A percentile compares a stretch with the other conserved stretches of the same genome.
Evolutionary conservation across 73 alveolate species (phyloP).

Genomic region (Symbiodinium pilosum): DNA sequence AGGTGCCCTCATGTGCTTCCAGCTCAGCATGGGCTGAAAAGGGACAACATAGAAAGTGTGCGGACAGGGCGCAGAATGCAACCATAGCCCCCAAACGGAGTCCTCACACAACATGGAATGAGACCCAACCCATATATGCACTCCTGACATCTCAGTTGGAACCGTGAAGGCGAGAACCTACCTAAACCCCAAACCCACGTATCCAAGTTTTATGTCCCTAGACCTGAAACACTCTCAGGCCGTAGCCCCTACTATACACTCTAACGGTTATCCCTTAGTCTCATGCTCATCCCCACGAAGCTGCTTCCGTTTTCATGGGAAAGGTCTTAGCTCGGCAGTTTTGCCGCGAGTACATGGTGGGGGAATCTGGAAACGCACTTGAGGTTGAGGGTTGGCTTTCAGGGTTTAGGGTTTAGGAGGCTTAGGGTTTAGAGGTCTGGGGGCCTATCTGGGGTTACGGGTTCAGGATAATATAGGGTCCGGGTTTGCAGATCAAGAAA

Average conservation of each 20-base stretch:
- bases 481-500: not conserved
- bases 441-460: not conserved
- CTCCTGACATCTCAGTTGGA: too few relatives aligned
- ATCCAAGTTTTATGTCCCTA: not conserved
- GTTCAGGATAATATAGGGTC: not conserved
- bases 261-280: too few relatives aligned
- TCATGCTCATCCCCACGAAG: too few relatives aligned
- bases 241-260: too few relatives aligned
- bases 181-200: not conserved
- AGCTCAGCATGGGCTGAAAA: too few relatives aligned
- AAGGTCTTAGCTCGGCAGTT: constrained; percentile 47
- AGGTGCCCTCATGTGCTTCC: too few relatives aligned
- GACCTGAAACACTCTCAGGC: not conserved
- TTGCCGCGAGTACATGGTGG: constrained; percentile 87
- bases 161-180: too few relatives aligned
- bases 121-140: too few relatives aligned
- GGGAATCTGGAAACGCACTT: not conserved
- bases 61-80: too few relatives aligned
- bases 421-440: not conserved
- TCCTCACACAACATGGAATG: too few relatives aligned
- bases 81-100: too few relatives aligned
- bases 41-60: too few relatives aligned
- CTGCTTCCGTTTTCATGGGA: not conserved
- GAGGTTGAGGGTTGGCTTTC: not conserved
- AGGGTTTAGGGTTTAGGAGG: not conserved